These are phyloP conservation scores for Ophiostoma quercus DNA, from an alignment of 2,329 filamentous ascomycete species.

Conservation along the genomic window DNA sequence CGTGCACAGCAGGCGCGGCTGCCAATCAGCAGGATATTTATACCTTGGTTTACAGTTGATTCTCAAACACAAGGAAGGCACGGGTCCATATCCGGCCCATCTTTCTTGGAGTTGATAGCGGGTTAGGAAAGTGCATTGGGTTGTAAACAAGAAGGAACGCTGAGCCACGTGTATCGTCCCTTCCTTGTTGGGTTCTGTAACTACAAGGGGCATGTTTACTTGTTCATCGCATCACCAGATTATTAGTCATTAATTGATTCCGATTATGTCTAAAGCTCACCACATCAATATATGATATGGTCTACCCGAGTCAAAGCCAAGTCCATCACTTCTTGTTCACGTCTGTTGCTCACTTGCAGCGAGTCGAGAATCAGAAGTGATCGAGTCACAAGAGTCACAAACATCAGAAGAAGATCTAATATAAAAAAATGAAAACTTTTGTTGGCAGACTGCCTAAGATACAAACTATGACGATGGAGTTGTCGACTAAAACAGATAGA, in stretches of 20 bases:
- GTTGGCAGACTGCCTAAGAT: background rate
- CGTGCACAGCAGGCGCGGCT: background rate
- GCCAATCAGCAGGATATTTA: background rate
- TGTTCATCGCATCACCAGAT: background rate
- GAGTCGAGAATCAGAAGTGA: background rate
- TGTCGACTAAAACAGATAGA: background rate
- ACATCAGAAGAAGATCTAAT: background rate
- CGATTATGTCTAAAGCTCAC: background rate
- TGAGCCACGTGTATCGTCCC: background rate
- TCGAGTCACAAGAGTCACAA: background rate
- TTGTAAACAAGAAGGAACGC: background rate
- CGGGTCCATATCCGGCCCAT: background rate
- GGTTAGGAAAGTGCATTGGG: background rate
- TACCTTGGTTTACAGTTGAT: background rate
- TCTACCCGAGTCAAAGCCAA: too few relatives aligned
- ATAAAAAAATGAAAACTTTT: background rate
- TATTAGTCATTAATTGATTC: background rate
- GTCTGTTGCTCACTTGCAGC: too few relatives aligned
- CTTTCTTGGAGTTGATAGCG: background rate
- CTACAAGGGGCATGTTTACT: background rate
- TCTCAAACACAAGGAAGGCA: background rate
- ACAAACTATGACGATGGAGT: background rate
- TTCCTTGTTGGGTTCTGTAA: background rate
- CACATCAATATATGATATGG: too few relatives aligned
- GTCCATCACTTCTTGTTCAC: too few relatives aligned